Base-by-base conservation (phyloP, 2,329 filamentous ascomycete genomes). In the Parafenestella ontariensis region DNA sequence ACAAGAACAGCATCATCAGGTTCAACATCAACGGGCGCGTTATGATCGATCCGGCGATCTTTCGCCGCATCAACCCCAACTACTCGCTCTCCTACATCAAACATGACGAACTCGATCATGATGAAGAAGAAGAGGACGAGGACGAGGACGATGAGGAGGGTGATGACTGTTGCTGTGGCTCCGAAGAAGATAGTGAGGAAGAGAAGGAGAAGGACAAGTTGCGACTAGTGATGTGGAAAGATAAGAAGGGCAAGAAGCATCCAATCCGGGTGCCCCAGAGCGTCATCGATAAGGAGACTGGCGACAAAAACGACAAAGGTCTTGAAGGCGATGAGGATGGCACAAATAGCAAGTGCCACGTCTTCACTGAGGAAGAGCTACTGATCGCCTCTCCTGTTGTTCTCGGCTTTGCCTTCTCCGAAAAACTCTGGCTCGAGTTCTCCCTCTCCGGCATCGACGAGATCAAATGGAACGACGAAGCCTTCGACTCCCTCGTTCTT, bases 391-490 rank as follows among this genome's bases (percentile, higher is more conserved):
- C 90, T 1, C 89, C 92, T 0, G 87, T 96, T 0, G 90, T 96
- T 0, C 83, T 96, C 1, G 93, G 92, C 0, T 96, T 96, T 66
- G 86, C 91, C 0, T 96, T 96, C 72, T 87, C 86, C 1, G 91
- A 96, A 76, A 96, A 96, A 77, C 81, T 91, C 9, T 97, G 92
- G 93, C 83, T 96, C 0, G 91, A 96, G 72, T 92, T 96, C 66
- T 88, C 87, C 0, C 88, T 97, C 18, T 90, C 89, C 0, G 87
- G 88, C 0, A 84, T 96, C 58, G 84, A 85, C 40, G 89, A 96
- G 3, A 94, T 96, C 58, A 83, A 87, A 31, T 96, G 90, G 90
- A 94, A 96, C 66, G 86, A 90, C 37, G 83, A 86, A 13, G 92
- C 92, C 0, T 96, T 95, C 76, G 86, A 90, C 44, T 92, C 89